phyloP scores from a whole-genome alignment of 2,329 filamentous ascomycete genomes.

The Xylariaceae sp. region DNA sequence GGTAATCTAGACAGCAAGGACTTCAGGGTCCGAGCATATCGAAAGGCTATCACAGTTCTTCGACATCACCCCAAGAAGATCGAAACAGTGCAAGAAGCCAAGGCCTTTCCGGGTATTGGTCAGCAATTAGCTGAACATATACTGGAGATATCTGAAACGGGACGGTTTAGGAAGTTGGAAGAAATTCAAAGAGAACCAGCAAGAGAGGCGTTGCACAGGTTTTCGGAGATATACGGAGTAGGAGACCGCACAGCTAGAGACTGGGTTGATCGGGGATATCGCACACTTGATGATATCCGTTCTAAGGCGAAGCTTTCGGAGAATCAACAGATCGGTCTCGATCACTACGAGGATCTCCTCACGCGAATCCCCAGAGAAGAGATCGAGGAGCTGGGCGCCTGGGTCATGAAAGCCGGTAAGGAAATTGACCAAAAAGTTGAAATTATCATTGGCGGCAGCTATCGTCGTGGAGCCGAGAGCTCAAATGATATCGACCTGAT shows the following conservation, averaged over 20 bases:
- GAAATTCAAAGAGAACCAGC: conserved; percentile 63
- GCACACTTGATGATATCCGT: conserved; percentile 67
- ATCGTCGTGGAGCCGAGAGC: conserved; percentile 69
- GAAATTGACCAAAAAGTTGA: conserved; percentile 61
- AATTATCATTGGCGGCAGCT: conserved; percentile 77
- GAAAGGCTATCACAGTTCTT: conserved; percentile 71
- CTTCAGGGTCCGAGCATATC: conserved; percentile 73
- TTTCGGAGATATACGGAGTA: conserved; percentile 76
- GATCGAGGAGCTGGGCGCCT: conserved; percentile 63
- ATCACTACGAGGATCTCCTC: conserved; percentile 76
- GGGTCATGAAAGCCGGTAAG: conserved; percentile 58
- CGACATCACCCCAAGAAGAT: conserved; percentile 62
- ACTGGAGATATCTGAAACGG: conserved; percentile 78
- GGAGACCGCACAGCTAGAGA: conserved; percentile 65
- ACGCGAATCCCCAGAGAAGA: conserved; percentile 73
- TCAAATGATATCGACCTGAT: conserved; percentile 85
- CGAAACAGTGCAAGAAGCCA: conserved; percentile 65
- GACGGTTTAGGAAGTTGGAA: conserved; percentile 68
- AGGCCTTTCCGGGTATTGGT: conserved; percentile 65
- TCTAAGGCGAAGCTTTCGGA: conserved; percentile 58
- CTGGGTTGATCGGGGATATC: conserved; percentile 74
- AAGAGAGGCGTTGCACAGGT: conserved; percentile 63
- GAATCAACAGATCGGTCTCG: conserved; percentile 72
- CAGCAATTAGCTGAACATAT: conserved; percentile 75
- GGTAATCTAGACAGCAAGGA: conserved; percentile 66